Conservation (phyloP, 1,284 basidiomycete genomes). For the Abortiporus biennis region DNA sequence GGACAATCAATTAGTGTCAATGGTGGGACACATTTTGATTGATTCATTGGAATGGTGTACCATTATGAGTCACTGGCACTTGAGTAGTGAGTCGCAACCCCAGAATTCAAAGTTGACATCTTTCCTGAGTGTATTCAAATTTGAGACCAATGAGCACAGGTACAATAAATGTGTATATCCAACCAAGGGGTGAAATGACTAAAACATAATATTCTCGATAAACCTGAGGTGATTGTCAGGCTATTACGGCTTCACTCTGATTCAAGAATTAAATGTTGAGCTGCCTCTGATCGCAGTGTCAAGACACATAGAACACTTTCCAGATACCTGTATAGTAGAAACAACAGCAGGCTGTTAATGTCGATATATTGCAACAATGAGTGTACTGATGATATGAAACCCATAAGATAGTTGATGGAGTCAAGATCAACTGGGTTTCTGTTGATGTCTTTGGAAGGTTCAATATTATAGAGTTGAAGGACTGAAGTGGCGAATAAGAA, state of each 20-base stretch:
- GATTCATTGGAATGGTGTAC: conserved; percentile 1
- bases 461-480: conserved; percentile 4
- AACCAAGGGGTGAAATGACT: too few relatives aligned
- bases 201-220: too few relatives aligned
- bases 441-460: background rate
- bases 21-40: conserved; percentile 16
- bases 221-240: too few relatives aligned
- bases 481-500: background rate
- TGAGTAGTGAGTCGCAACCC: too few relatives aligned
- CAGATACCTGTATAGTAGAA: background rate
- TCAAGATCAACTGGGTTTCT: conserved; percentile 1
- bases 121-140: too few relatives aligned
- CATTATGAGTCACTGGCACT: background rate
- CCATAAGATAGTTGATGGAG: background rate
- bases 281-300: background rate
- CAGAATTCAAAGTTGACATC: too few relatives aligned
- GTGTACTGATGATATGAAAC: conserved; percentile 2
- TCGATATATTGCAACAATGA: background rate
- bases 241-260: too few relatives aligned
- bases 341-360: background rate
- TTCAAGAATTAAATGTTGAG: background rate
- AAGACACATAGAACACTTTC: conserved; percentile 1
- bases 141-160: too few relatives aligned
- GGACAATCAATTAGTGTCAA: conserved; percentile 19
- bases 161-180: too few relatives aligned